Evolutionary conservation across 805 yeast species (phyloP).

Genomic region (Candida schatavii): DNA sequence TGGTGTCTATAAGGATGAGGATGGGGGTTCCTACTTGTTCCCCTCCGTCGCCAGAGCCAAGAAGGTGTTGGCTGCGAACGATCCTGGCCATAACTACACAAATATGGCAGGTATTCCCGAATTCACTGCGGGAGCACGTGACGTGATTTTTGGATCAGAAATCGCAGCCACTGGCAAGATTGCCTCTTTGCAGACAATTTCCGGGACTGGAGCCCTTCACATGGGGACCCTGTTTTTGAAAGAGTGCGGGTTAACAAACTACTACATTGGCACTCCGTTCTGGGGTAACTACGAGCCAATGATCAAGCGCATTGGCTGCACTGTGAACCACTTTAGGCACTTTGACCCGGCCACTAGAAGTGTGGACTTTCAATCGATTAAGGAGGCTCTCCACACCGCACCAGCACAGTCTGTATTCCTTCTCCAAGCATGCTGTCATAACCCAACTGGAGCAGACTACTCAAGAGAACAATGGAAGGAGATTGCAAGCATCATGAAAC

Average conservation of each 20-base stretch:
- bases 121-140: constrained; percentile 31
- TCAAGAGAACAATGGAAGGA: constrained; percentile 34
- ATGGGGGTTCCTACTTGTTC: constrained; percentile 34
- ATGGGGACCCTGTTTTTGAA: constrained; percentile 31
- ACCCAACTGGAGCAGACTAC: constrained; percentile 44
- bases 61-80: constrained; percentile 25
- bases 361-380: constrained; percentile 27
- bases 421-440: constrained; percentile 44
- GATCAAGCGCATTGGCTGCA: constrained; percentile 31
- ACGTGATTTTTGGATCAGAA: constrained; percentile 33
- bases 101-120: constrained; percentile 40
- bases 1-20: constrained; percentile 45
- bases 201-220: constrained; percentile 43
- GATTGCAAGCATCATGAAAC: constrained; percentile 24
- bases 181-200: constrained; percentile 37
- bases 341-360: constrained; percentile 26
- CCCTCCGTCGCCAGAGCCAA: constrained; percentile 40
- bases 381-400: constrained; percentile 26
- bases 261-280: constrained; percentile 36
- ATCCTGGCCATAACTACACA: constrained; percentile 46
- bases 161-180: constrained; percentile 21
- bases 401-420: constrained; percentile 32
- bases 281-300: constrained; percentile 41
- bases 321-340: constrained; percentile 25
- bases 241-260: constrained; percentile 20